phyloP scores from a whole-genome alignment of 306 rosid species.

The Leucaena leucocephala region DNA sequence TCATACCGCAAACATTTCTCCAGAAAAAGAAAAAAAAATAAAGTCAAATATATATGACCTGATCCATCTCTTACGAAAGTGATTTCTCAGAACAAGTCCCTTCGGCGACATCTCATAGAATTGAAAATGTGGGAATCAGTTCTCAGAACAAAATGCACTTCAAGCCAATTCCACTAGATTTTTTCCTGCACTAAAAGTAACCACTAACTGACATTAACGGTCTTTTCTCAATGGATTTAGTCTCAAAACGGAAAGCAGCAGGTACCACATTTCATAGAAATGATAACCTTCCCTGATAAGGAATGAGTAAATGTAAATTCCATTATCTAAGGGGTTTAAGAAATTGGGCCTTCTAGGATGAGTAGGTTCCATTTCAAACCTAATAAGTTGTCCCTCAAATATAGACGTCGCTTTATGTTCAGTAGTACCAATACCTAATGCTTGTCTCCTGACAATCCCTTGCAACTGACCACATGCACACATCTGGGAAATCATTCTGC shows the following conservation, averaged over 20 bases:
- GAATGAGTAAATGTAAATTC: not conserved
- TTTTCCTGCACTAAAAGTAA: not conserved
- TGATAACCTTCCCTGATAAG: not conserved
- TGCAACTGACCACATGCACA: not conserved
- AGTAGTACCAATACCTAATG: not conserved
- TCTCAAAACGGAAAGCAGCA: not conserved
- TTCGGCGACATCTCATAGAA: too few species aligned
- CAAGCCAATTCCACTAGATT: not conserved
- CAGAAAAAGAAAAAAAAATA: not conserved
- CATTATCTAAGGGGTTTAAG: not conserved
- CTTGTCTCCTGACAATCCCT: not conserved
- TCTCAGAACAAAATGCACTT: not conserved
- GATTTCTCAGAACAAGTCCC: too few species aligned
- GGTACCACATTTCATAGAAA: not conserved
- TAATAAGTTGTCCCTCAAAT: not conserved
- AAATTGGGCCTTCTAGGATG: not conserved
- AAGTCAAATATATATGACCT: not conserved
- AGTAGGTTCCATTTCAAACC: not conserved
- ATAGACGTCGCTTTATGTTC: not conserved
- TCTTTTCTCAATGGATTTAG: not conserved
- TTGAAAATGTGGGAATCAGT: too few species aligned
- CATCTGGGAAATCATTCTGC: too few species aligned
- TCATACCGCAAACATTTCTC: not conserved
- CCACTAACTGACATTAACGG: not conserved
- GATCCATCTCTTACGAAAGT: not conserved